phyloP scores from a whole-genome alignment of 305 asterid genomes.

The Plantago rigida region DNA sequence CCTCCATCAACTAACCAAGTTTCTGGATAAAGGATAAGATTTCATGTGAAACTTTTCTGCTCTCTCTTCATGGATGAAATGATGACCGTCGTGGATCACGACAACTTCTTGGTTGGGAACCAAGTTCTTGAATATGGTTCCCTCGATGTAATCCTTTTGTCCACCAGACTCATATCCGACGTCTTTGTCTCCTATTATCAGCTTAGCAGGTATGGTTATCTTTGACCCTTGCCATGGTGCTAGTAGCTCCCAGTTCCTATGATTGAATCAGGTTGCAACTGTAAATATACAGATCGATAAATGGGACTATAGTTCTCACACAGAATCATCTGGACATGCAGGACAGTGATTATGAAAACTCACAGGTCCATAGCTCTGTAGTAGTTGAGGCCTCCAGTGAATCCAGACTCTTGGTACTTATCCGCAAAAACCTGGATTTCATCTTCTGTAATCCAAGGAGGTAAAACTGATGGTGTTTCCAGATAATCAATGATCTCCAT shows the following conservation, averaged over 20 bases:
- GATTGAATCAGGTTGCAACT: conserved; percentile 2
- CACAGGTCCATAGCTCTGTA: conserved; percentile 43
- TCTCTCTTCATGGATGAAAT: conserved; percentile 36
- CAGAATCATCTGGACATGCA: background rate
- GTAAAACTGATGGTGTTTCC: conserved; percentile 33
- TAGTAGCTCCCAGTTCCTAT: conserved; percentile 45
- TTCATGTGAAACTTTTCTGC: conserved; percentile 34
- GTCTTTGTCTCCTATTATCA: conserved; percentile 39
- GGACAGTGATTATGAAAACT: conserved; percentile 16
- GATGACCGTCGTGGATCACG: conserved; percentile 38
- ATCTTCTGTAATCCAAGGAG: conserved; percentile 43
- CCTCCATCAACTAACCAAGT: conserved; percentile 15
- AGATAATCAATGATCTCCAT: conserved; percentile 39
- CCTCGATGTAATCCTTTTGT: conserved; percentile 33
- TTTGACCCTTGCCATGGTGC: conserved; percentile 47
- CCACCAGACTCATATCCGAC: conserved; percentile 36
- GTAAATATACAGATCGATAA: background rate
- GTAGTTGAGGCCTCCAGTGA: conserved; percentile 39
- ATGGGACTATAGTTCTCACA: background rate
- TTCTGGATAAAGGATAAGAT: conserved; percentile 33
- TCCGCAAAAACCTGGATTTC: conserved; percentile 42
- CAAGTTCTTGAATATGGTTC: conserved; percentile 28
- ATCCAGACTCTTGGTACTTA: conserved; percentile 46
- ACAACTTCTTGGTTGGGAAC: conserved; percentile 39
- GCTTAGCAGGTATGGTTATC: conserved; percentile 38